Evolutionary conservation across 352 stramenopile species (phyloP).

Genomic region (Pythium folliculosum): DNA sequence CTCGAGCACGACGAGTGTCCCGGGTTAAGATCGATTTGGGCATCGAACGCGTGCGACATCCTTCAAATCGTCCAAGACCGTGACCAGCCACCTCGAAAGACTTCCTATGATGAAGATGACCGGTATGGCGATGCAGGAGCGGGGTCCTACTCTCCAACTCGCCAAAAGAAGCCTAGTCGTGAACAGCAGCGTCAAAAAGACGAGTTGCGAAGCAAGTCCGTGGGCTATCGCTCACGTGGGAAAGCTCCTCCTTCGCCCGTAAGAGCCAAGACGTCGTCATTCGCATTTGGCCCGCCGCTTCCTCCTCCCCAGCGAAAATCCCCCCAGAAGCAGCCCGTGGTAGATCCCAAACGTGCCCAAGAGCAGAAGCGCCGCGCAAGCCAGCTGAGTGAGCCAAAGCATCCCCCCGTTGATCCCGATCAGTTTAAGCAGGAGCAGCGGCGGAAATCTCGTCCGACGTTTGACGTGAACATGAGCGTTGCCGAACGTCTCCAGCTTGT

Average conservation of each 20-base stretch:
- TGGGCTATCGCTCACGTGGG: conserved; percentile 55
- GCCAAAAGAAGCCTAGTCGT: conserved; percentile 44
- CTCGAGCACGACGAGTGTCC: conserved; percentile 50
- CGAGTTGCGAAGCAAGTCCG: conserved; percentile 60
- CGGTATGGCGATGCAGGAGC: conserved; percentile 3
- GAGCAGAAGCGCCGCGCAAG: conserved; percentile 58
- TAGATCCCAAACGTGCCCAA: conserved; percentile 41
- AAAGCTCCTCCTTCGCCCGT: conserved; percentile 61
- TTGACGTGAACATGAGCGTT: conserved; percentile 69
- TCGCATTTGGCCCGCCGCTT: conserved; percentile 49
- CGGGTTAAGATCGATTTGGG: conserved; percentile 43
- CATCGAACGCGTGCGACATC: conserved; percentile 54
- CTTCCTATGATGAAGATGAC: conserved; percentile 32
- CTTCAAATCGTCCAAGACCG: conserved; percentile 57
- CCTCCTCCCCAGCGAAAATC: conserved; percentile 37
- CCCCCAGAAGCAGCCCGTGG: conserved; percentile 34
- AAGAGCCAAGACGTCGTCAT: conserved; percentile 53
- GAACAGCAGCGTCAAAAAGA: conserved; percentile 70
- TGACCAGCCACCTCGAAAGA: conserved; percentile 8
- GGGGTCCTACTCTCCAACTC: conserved; percentile 12
- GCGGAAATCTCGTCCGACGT: conserved; percentile 59
- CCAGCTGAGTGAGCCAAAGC: conserved; percentile 66
- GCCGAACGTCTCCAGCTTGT: conserved; percentile 59
- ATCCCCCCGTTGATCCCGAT: conserved; percentile 57
- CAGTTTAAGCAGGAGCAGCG: conserved; percentile 61